Evolutionary conservation across 495 filamentous ascomycete genomes (phyloP).

Genomic region (Talaromyces stipitatus): DNA sequence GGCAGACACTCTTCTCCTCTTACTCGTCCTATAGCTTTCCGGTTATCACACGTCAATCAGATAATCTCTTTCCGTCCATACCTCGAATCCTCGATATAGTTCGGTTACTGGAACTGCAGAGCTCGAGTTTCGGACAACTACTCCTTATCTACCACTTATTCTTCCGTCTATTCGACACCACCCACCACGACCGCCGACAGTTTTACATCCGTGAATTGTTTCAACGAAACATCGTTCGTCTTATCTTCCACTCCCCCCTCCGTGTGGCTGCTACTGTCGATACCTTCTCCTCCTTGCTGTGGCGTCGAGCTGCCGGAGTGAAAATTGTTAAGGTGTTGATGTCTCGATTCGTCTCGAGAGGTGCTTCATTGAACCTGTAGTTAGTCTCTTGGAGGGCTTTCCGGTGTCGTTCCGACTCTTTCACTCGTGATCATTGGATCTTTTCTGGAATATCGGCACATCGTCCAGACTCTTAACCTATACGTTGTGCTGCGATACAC

Average conservation of each 20-base stretch:
- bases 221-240: constrained; percentile 15
- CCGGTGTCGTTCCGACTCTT: constrained; percentile 11
- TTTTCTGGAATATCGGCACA: constrained; percentile 14
- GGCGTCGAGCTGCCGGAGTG: constrained; percentile 11
- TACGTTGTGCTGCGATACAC: background rate
- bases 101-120: constrained; percentile 15
- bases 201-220: background rate
- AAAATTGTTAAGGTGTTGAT: constrained; percentile 3
- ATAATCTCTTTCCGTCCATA: background rate
- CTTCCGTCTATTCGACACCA: constrained; percentile 10
- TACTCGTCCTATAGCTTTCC: background rate
- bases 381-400: constrained; percentile 9
- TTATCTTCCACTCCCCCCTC: constrained; percentile 11
- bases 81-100: background rate
- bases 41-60: background rate
- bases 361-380: constrained; percentile 9
- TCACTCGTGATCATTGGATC: constrained; percentile 10
- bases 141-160: constrained; percentile 13
- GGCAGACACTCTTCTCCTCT: background rate
- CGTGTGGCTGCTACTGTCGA: constrained; percentile 11
- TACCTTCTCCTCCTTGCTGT: constrained; percentile 19
- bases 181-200: background rate
- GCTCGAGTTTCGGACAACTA: constrained; percentile 9
- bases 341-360: constrained; percentile 8
- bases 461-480: constrained; percentile 7